Evolutionary conservation across 2,329 filamentous ascomycete species (phyloP).

Genomic region (Cryphonectria carpinicola): DNA sequence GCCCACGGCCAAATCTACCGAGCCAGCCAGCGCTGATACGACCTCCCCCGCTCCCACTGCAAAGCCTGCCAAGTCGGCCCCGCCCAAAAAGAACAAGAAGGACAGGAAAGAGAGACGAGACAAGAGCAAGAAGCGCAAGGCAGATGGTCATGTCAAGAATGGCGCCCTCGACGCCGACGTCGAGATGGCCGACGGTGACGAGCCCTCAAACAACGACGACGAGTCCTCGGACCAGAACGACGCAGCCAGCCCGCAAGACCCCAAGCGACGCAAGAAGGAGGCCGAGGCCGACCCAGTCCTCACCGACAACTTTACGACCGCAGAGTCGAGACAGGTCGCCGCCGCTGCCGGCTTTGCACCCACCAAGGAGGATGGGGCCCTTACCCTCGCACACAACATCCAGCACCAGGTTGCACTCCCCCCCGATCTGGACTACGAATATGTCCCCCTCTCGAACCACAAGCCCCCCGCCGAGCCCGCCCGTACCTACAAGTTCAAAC

Average conservation of each 20-base stretch:
- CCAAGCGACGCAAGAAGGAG: constrained; percentile 67
- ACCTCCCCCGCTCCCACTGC: constrained; percentile 26
- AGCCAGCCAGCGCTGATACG: constrained; percentile 31
- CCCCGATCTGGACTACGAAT: constrained; percentile 91
- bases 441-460: constrained; percentile 93
- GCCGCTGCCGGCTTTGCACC: constrained; percentile 70
- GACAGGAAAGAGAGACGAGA: constrained; percentile 54
- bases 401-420: constrained; percentile 97
- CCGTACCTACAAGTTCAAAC: constrained; percentile 81
- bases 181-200: constrained; percentile 50
- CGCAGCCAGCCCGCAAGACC: constrained; percentile 53
- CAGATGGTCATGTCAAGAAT: constrained; percentile 76
- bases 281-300: constrained; percentile 77
- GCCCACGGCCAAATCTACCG: constrained; percentile 41
- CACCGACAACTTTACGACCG: constrained; percentile 92
- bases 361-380: constrained; percentile 66
- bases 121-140: constrained; percentile 83
- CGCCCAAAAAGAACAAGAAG: constrained; percentile 40
- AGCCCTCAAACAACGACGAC: constrained; percentile 44
- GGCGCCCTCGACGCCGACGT: constrained; percentile 44
- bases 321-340: constrained; percentile 87
- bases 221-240: constrained; percentile 31
- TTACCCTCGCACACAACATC: constrained; percentile 94
- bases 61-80: constrained; percentile 39
- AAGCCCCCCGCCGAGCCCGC: constrained; percentile 87